Evolutionary conservation across 441 rosid species (phyloP).

Genomic region (Bocquillonia castaneifolia): DNA sequence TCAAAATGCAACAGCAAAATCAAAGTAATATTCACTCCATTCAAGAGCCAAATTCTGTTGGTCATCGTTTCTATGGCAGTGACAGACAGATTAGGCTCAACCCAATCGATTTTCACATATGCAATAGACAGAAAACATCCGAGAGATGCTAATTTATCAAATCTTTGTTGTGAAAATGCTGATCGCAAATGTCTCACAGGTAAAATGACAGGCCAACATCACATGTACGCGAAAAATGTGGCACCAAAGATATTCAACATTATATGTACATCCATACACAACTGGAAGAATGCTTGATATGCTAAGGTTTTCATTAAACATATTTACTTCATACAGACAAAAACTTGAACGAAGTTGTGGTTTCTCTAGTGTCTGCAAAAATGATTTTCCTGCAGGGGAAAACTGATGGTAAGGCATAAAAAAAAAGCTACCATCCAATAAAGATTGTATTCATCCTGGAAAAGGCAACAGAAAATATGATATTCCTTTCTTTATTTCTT

Average conservation of each 20-base stretch:
- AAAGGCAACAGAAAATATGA: neutral
- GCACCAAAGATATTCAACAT: neutral
- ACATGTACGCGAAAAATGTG: neutral
- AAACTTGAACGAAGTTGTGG: neutral
- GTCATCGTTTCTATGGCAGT: too few species aligned
- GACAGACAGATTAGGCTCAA: too few species aligned
- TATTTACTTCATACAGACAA: too few species aligned
- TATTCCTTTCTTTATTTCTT: neutral
- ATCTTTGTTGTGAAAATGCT: too few species aligned
- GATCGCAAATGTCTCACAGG: neutral
- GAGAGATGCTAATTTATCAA: too few species aligned
- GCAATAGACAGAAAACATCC: too few species aligned
- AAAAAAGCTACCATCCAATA: conserved; percentile 3
- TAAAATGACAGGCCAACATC: too few species aligned
- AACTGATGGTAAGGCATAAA: neutral
- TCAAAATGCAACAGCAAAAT: too few species aligned
- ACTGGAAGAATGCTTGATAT: neutral
- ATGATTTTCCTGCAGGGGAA: neutral
- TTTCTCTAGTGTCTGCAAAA: neutral
- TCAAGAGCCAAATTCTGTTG: too few species aligned
- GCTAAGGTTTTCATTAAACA: neutral
- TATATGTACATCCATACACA: neutral
- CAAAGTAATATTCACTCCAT: too few species aligned
- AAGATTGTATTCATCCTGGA: neutral
- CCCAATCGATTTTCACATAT: too few species aligned